phyloP scores from a whole-genome alignment of 139 green algal genomes.

The Choricystis sp. region DNA sequence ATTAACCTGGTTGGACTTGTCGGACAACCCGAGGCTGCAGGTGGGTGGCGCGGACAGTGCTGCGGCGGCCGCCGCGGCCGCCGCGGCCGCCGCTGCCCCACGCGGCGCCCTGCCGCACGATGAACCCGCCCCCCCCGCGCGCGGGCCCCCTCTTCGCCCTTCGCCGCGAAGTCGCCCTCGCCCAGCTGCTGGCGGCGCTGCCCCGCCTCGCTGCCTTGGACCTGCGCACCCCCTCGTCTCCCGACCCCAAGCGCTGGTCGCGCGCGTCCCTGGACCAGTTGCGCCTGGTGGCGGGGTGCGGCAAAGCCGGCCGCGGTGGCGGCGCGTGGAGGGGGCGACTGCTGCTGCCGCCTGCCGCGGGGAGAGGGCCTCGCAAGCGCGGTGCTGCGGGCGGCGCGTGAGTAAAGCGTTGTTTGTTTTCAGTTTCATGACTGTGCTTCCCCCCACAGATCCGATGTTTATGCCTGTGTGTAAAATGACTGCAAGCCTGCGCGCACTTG shows the following conservation, averaged over 20 bases:
- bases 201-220: not conserved
- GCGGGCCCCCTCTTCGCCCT: not conserved
- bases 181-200: not conserved
- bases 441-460: too few relatives aligned
- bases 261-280: not conserved
- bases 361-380: too few relatives aligned
- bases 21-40: not conserved
- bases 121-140: too few relatives aligned
- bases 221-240: not conserved
- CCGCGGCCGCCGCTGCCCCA: too few relatives aligned
- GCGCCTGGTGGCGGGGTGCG: not conserved
- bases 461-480: too few relatives aligned
- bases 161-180: not conserved
- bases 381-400: too few relatives aligned
- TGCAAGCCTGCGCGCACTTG: too few relatives aligned
- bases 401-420: too few relatives aligned
- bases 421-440: too few relatives aligned
- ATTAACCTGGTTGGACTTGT: not conserved
- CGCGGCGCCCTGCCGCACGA: too few relatives aligned
- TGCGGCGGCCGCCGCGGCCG: too few relatives aligned
- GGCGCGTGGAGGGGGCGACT: not conserved
- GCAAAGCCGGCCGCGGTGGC: not conserved
- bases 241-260: not conserved
- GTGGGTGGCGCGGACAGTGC: not conserved
- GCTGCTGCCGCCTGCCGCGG: not conserved